These are phyloP conservation scores for Arachis monticola DNA, from an alignment of 331 rosid genomes.

Conservation along the genomic window DNA sequence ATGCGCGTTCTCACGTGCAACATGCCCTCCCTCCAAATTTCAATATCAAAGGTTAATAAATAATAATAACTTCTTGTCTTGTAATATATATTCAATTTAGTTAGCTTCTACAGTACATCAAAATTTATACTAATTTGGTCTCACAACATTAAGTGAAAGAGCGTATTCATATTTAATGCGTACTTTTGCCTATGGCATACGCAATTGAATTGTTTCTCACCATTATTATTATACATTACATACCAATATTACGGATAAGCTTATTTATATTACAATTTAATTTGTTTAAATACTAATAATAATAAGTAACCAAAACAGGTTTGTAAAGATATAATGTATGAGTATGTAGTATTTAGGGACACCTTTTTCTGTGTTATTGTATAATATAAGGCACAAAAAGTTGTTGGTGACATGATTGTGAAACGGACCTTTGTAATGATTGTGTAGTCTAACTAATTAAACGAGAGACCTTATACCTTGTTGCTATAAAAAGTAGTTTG, in stretches of 20 bases:
- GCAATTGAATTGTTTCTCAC: not conserved
- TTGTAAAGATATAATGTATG: too few relatives aligned
- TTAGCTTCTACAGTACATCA: conserved; percentile 1
- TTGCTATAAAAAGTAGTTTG: conserved; percentile 31
- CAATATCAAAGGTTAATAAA: conserved; percentile 18
- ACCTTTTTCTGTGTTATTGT: not conserved
- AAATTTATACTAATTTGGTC: not conserved
- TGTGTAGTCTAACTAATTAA: conserved; percentile 52
- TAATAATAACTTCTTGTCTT: conserved; percentile 15
- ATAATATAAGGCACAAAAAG: conserved; percentile 24
- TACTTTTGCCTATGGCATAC: not conserved
- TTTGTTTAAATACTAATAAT: not conserved
- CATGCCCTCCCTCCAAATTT: not conserved
- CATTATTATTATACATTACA: too few relatives aligned
- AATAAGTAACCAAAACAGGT: not conserved
- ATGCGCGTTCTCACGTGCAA: not conserved
- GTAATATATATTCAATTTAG: conserved; percentile 2
- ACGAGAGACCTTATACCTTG: conserved; percentile 42
- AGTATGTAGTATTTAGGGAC: not conserved
- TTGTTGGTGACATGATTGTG: conserved; percentile 37
- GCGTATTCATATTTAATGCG: not conserved
- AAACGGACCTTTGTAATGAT: conserved; percentile 42
- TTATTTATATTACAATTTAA: too few relatives aligned
- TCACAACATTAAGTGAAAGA: not conserved
- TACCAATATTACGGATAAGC: too few relatives aligned